These are phyloP conservation scores for Nitzschia sp. DNA, from an alignment of 108 stramenopile genomes.

Conservation along the genomic window DNA sequence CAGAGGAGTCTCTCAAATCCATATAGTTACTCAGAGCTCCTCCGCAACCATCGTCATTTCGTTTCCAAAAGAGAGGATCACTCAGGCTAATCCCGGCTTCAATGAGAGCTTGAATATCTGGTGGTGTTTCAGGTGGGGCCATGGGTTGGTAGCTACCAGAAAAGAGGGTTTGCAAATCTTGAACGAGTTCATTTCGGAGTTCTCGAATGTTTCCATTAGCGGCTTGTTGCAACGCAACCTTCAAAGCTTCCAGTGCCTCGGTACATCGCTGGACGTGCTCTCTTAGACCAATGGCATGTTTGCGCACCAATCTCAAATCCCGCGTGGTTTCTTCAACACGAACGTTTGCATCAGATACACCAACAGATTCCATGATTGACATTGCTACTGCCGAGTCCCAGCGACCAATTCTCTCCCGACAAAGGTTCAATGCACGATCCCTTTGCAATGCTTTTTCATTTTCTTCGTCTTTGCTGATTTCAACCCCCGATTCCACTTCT, in stretches of 20 bases:
- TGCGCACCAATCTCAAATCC: constrained; percentile 68
- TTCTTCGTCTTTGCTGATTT: constrained; percentile 29
- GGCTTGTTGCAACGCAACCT: constrained; percentile 17
- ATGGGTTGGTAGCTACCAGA: constrained; percentile 17
- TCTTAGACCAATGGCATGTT: constrained; percentile 69
- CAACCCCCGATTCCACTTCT: constrained; percentile 37
- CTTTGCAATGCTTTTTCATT: constrained; percentile 16
- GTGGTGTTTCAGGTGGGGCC: background rate
- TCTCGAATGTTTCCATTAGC: constrained; percentile 27
- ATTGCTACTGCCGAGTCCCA: constrained; percentile 71
- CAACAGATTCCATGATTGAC: constrained; percentile 75
- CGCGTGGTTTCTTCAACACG: constrained; percentile 77
- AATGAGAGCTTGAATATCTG: constrained; percentile 1
- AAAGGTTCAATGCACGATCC: constrained; percentile 39
- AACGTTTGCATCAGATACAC: constrained; percentile 71
- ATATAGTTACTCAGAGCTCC: constrained; percentile 30
- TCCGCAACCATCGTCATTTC: constrained; percentile 33
- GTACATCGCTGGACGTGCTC: constrained; percentile 64
- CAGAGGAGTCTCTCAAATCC: constrained; percentile 34
- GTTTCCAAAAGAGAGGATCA: constrained; percentile 31
- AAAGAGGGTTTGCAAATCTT: constrained; percentile 27
- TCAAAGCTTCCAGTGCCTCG: constrained; percentile 58
- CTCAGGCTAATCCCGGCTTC: constrained; percentile 19
- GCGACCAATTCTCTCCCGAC: constrained; percentile 59
- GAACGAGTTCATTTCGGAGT: constrained; percentile 20